phyloP scores from a whole-genome alignment of 176 grass and related monocot species.

The Zoysia japonica region DNA sequence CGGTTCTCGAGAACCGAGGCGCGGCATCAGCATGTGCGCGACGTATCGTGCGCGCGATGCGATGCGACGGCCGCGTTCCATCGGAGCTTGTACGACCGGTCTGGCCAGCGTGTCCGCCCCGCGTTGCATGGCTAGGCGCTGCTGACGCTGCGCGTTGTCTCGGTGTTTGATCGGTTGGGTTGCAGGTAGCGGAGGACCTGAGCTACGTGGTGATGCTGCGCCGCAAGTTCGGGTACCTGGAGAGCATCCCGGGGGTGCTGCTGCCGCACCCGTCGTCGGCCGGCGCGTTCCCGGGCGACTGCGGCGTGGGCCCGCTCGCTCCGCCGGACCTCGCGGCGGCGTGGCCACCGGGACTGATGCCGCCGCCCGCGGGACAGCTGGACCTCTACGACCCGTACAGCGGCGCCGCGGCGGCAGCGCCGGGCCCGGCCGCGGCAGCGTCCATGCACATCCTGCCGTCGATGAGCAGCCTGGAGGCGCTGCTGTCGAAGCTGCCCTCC shows the following conservation, averaged over 20 bases:
- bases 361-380: conserved; percentile 25
- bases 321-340: conserved; percentile 23
- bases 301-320: background rate
- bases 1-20: conserved; percentile 13
- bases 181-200: conserved; percentile 82
- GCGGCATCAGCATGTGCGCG: background rate
- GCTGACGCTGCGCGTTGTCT: background rate
- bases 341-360: conserved; percentile 21
- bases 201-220: conserved; percentile 88
- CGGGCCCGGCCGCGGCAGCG: background rate
- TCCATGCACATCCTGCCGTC: conserved; percentile 81
- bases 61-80: background rate
- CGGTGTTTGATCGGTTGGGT: background rate
- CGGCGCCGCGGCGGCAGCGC: background rate
- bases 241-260: conserved; percentile 94
- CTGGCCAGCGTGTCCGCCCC: background rate
- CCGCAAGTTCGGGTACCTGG: conserved; percentile 88
- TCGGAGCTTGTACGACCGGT: background rate
- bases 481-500: conserved; percentile 92
- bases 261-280: conserved; percentile 86
- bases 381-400: conserved; percentile 75
- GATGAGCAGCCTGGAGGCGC: conserved; percentile 98
- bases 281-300: conserved; percentile 57
- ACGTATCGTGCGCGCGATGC: background rate
- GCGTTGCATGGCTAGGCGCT: conserved; percentile 8